Percentiles rank a stretch among this genome's conserved stretches.
Evolutionary conservation across 2,329 filamentous ascomycete genomes (phyloP).

Genomic region (Davidsoniella virescens): DNA sequence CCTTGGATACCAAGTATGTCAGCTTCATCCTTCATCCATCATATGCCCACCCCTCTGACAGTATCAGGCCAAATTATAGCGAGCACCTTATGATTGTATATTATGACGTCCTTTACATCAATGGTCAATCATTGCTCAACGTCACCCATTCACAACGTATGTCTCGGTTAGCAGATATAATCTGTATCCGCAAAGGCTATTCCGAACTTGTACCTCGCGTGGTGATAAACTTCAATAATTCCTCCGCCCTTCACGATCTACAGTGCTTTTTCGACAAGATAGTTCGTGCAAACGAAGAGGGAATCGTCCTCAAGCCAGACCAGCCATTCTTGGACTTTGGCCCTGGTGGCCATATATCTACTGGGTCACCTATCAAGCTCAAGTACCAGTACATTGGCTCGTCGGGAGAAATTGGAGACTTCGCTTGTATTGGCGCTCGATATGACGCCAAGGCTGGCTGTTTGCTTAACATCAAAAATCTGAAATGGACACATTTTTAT

Average conservation of each 20-base stretch:
- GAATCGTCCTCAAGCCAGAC: constrained; percentile 65
- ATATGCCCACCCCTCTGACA: constrained; percentile 14
- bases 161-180: constrained; percentile 38
- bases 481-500: constrained; percentile 68
- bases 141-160: constrained; percentile 42
- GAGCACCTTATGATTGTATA: constrained; percentile 48
- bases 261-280: constrained; percentile 49
- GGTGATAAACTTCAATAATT: constrained; percentile 46
- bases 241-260: constrained; percentile 35
- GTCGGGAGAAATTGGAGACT: constrained; percentile 70
- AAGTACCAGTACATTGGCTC: constrained; percentile 72
- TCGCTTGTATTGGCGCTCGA: constrained; percentile 60
- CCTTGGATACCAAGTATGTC: constrained; percentile 47
- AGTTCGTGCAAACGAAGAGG: constrained; percentile 54
- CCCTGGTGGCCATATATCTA: background rate
- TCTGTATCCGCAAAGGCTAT: constrained; percentile 37
- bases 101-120: constrained; percentile 39
- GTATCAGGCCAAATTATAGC: constrained; percentile 27
- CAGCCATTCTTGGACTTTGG: constrained; percentile 55
- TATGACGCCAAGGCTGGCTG: constrained; percentile 50
- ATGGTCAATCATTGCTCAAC: constrained; percentile 35
- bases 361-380: constrained; percentile 54
- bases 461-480: constrained; percentile 32
- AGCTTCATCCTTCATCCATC: background rate
- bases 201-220: constrained; percentile 52